Conservation (phyloP, 1,139 yeast species). For the Suhomyces maxii region DNA sequence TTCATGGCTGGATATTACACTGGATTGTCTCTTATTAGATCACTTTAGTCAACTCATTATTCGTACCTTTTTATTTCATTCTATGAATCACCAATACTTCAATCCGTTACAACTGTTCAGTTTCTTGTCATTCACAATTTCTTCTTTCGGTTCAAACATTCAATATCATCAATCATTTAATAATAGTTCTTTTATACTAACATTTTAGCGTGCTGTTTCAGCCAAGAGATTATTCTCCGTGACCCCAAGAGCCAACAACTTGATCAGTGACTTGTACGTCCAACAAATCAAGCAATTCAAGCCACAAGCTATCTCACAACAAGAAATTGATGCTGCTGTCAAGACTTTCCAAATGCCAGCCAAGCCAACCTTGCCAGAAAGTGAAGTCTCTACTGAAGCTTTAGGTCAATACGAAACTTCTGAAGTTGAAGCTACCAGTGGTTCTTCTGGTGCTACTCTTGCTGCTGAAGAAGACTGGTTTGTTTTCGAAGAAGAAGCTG, state of each 20-base stretch:
- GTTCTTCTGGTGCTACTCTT: conserved; percentile 26
- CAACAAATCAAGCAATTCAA: conserved; percentile 86
- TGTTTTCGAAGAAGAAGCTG: conserved; percentile 81
- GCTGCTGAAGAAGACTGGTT: conserved; percentile 73
- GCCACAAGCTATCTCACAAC: conserved; percentile 72
- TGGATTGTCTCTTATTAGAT: too few relatives aligned
- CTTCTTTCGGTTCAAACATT: neutral
- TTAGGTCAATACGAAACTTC: conserved; percentile 72
- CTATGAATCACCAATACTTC: too few relatives aligned
- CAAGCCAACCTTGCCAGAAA: conserved; percentile 69
- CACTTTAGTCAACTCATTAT: too few relatives aligned
- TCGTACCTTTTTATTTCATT: too few relatives aligned
- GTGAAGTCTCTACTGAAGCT: conserved; percentile 74
- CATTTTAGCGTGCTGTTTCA: conserved; percentile 28
- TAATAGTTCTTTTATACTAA: conserved; percentile 11
- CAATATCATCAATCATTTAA: too few relatives aligned
- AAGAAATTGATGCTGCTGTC: conserved; percentile 77
- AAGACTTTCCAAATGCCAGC: conserved; percentile 79
- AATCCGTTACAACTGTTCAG: too few relatives aligned
- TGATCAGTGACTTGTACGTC: conserved; percentile 82
- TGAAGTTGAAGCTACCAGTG: conserved; percentile 66
- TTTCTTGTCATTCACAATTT: neutral
- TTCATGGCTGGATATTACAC: too few relatives aligned
- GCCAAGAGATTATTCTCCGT: conserved; percentile 47
- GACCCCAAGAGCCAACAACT: conserved; percentile 54